Evolutionary conservation across 805 yeast species (phyloP), one percentile per base, ranked within the genome.

Genomic region (Myxozyma geophila): DNA sequence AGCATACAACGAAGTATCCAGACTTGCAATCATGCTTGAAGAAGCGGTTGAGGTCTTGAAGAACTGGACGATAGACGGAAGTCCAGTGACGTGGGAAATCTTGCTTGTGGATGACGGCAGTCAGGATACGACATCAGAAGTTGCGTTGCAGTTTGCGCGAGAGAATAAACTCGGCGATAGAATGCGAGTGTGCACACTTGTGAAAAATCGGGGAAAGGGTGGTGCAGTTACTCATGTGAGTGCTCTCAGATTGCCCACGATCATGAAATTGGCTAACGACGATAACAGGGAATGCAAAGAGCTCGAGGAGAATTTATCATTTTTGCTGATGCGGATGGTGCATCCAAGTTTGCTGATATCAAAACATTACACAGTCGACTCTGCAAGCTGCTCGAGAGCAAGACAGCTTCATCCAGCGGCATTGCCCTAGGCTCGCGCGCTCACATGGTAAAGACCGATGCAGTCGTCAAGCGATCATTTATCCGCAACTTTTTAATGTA

Each of bases 321-420:
- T 9, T 95, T 95, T 79, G 98, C 97, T 0, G 99, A 95, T 77
- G 99, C 98, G 0, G 99, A 95, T 77, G 98, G 98, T 40, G 98
- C 99, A 4, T 87, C 96, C 33, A 81, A 82, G 69, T 95, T 95
- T 74, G 72, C 83, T 33, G 97, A 92, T 74, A 79, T 89, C 15
- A 49, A 60, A 33, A 7, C 47, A 4, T 48, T 67, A 8, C 52
- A 59, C 33, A 72, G 73, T 1, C 83, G 81, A 60, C 79, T 92
- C 35, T 13, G 23, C 1, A 17, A 40, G 12, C 40, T 53, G 2
- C 17, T 35, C 9, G 49, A 17, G 41, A 37, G n/a, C 21, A 23
- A 51, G 2, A 28, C 54, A 1, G 65, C 50, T 3, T 58, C 70
- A 28, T 28, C 28, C 7, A 83, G 91, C 0, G 89, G 86, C 0